Percentiles rank a stretch among this genome's conserved stretches.
phyloP scores from a whole-genome alignment of 208 protist species.

The Trichomonas vaginalis region DNA sequence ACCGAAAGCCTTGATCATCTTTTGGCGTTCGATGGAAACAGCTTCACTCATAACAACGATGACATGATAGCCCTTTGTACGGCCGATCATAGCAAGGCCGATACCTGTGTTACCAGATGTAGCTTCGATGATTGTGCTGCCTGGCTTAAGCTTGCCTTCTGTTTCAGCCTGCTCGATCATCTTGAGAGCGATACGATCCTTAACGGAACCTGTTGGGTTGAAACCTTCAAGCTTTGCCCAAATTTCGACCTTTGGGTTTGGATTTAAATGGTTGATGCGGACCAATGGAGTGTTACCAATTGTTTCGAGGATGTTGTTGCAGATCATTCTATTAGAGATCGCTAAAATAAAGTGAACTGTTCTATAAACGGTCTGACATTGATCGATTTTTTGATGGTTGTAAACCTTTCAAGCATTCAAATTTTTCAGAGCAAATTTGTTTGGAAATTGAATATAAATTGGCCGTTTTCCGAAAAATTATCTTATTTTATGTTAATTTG shows the following conservation, averaged over 20 bases:
- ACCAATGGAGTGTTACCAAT: neutral
- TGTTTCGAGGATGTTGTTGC: neutral
- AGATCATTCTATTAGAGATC: neutral
- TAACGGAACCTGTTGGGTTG: too few relatives aligned
- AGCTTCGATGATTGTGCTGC: too few relatives aligned
- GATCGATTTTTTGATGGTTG: neutral
- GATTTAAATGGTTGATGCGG: neutral
- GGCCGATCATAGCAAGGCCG: constrained; percentile 70
- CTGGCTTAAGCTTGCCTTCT: neutral
- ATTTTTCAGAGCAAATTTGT: neutral
- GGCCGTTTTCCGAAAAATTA: neutral
- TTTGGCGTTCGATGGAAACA: constrained; percentile 83
- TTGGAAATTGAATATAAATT: neutral
- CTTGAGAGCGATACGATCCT: too few relatives aligned
- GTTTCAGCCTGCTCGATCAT: neutral
- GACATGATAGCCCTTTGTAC: constrained; percentile 76
- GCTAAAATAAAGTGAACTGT: neutral
- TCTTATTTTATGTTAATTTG: neutral
- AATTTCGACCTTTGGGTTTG: neutral
- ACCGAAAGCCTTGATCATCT: constrained; percentile 62
- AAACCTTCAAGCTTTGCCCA: too few relatives aligned
- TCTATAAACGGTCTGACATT: neutral
- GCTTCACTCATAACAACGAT: constrained; percentile 85
- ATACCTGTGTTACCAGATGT: too few relatives aligned
- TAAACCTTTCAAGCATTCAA: neutral